These are phyloP conservation scores for Cladorrhinum sp. DNA, from an alignment of 2,329 filamentous ascomycete species.

Conservation along the genomic window DNA sequence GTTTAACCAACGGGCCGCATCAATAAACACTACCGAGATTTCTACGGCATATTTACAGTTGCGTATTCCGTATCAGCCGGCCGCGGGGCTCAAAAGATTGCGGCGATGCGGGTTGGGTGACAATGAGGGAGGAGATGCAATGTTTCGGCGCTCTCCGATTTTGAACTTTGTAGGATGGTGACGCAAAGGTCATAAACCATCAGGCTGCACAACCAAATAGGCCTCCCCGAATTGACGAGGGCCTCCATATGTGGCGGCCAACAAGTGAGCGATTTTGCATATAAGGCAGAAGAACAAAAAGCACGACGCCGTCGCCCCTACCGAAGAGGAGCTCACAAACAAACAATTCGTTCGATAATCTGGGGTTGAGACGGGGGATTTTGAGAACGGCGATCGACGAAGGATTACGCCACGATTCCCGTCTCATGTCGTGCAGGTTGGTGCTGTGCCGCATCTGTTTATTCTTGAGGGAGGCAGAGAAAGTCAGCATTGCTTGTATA, in stretches of 20 bases:
- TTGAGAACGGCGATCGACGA: neutral
- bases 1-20: neutral
- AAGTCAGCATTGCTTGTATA: neutral
- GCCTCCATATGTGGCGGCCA: neutral
- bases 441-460: slow-evolving; percentile 10
- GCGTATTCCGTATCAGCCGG: neutral
- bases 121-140: neutral
- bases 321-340: neutral
- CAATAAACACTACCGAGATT: neutral
- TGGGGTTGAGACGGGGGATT: neutral
- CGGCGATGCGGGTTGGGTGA: neutral
- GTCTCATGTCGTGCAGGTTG: slow-evolving; percentile 5
- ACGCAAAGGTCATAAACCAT: neutral
- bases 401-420: slow-evolving; percentile 4
- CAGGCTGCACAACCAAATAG: neutral
- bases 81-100: neutral
- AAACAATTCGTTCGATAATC: neutral
- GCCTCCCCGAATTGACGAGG: neutral
- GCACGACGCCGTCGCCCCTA: neutral
- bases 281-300: neutral
- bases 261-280: too few relatives aligned
- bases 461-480: slow-evolving; percentile 9
- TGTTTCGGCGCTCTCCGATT: neutral
- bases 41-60: slow-evolving; percentile 2
- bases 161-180: neutral